Percentiles rank a stretch among this genome's conserved stretches.
phyloP scores from a whole-genome alignment of 495 filamentous ascomycete species.

The Endocarpon pusillum region DNA sequence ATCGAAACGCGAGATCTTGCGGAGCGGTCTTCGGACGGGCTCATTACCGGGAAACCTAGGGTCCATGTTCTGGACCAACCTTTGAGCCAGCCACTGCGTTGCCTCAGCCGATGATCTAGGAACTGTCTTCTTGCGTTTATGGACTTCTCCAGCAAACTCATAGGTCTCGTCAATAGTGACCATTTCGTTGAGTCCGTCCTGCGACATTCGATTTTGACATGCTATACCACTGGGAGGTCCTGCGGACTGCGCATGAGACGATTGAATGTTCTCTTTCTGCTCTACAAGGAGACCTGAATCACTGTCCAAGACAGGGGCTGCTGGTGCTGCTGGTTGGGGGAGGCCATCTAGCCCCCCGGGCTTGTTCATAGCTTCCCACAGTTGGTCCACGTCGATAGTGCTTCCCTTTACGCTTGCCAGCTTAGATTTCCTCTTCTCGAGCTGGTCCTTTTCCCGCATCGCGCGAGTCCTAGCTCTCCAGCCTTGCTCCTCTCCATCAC shows the following conservation, averaged over 20 bases:
- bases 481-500: constrained; percentile 30
- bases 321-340: neutral
- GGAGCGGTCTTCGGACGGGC: constrained; percentile 44
- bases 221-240: constrained; percentile 1
- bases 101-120: constrained; percentile 67
- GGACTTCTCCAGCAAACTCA: constrained; percentile 76
- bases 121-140: constrained; percentile 69
- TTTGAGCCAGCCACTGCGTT: constrained; percentile 44
- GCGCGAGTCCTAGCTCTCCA: constrained; percentile 1
- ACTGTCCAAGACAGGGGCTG: too few relatives aligned
- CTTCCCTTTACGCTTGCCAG: constrained; percentile 3
- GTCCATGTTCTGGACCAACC: constrained; percentile 5
- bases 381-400: constrained; percentile 1
- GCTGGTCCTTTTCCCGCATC: constrained; percentile 28
- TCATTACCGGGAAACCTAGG: constrained; percentile 11
- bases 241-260: neutral
- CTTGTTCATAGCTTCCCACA: constrained; percentile 5
- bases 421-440: constrained; percentile 21
- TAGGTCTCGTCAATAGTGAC: constrained; percentile 80
- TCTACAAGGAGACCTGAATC: neutral
- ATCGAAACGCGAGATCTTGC: constrained; percentile 67
- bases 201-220: neutral
- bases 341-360: too few relatives aligned
- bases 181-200: constrained; percentile 23
- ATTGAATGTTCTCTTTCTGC: neutral